Evolutionary conservation across 352 stramenopile genomes (phyloP).

Genomic region (Globisporangium irregulare): DNA sequence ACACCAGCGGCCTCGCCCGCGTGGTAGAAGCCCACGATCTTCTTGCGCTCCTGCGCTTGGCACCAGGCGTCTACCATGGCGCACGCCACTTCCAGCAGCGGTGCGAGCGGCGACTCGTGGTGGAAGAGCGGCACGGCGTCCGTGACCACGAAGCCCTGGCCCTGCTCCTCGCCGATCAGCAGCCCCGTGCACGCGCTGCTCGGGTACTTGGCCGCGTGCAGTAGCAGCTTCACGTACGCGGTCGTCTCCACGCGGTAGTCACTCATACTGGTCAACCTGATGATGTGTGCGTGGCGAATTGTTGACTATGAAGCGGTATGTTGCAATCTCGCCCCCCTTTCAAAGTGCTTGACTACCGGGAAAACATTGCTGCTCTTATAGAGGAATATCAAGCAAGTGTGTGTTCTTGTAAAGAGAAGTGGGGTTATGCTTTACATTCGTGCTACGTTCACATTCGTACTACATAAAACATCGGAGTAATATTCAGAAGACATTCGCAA

Average conservation of each 20-base stretch:
- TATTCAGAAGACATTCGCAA: background rate
- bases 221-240: conserved; percentile 72
- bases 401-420: conserved; percentile 19
- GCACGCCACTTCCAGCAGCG: conserved; percentile 64
- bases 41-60: conserved; percentile 35
- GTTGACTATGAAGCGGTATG: background rate
- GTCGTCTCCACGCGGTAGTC: conserved; percentile 64
- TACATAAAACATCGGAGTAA: background rate
- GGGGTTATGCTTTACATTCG: background rate
- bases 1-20: conserved; percentile 31
- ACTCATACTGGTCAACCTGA: conserved; percentile 29
- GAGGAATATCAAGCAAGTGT: conserved; percentile 5
- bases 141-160: conserved; percentile 40
- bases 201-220: conserved; percentile 67
- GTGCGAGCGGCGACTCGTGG: conserved; percentile 62
- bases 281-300: background rate
- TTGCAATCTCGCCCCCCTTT: background rate
- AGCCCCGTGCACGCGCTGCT: conserved; percentile 44
- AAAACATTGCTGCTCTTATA: conserved; percentile 19
- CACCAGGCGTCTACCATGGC: conserved; percentile 64
- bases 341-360: background rate
- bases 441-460: background rate
- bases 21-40: conserved; percentile 73
- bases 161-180: conserved; percentile 52
- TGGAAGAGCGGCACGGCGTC: conserved; percentile 81